Conservation (phyloP, 2,329 filamentous ascomycete genomes). For the Aspergillus tanneri region DNA sequence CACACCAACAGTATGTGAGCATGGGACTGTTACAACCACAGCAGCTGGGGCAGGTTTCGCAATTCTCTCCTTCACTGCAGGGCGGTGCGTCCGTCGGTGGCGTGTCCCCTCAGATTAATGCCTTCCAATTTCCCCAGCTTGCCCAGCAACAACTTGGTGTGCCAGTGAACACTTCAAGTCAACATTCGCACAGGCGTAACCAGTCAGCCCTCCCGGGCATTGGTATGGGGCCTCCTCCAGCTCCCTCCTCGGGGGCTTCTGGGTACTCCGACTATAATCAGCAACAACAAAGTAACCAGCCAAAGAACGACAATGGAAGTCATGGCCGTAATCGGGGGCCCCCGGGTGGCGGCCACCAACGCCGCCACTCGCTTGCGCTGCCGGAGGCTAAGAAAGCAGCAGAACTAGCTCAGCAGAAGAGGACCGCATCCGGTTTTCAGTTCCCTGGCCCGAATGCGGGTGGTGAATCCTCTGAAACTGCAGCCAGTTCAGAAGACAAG, state of each 20-base stretch:
- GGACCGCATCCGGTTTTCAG: conserved; percentile 89
- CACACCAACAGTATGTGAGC: conserved; percentile 95
- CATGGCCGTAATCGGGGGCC: conserved; percentile 72
- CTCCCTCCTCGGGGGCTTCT: conserved; percentile 83
- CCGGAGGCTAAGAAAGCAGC: conserved; percentile 97
- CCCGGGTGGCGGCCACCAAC: conserved; percentile 74
- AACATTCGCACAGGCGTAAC: conserved; percentile 92
- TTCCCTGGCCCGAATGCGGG: conserved; percentile 77
- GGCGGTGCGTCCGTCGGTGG: conserved; percentile 67
- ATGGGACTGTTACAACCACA: conserved; percentile 91
- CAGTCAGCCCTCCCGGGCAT: conserved; percentile 94
- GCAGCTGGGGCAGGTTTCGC: conserved; percentile 71
- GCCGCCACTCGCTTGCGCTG: conserved; percentile 89
- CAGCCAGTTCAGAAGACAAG: conserved; percentile 56
- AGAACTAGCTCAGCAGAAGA: conserved; percentile 93
- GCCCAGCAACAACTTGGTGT: conserved; percentile 69
- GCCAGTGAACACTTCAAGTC: conserved; percentile 71
- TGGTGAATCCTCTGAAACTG: conserved; percentile 51
- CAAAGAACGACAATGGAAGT: conserved; percentile 69
- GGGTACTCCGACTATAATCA: conserved; percentile 81
- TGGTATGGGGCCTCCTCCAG: conserved; percentile 85
- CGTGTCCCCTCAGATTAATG: conserved; percentile 69
- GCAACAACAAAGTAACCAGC: conserved; percentile 57
- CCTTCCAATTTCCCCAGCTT: conserved; percentile 87
- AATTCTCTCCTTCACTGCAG: conserved; percentile 72